These are phyloP conservation scores for Ceratocystis destructans DNA, from an alignment of 2,329 filamentous ascomycete species.

Conservation along the genomic window DNA sequence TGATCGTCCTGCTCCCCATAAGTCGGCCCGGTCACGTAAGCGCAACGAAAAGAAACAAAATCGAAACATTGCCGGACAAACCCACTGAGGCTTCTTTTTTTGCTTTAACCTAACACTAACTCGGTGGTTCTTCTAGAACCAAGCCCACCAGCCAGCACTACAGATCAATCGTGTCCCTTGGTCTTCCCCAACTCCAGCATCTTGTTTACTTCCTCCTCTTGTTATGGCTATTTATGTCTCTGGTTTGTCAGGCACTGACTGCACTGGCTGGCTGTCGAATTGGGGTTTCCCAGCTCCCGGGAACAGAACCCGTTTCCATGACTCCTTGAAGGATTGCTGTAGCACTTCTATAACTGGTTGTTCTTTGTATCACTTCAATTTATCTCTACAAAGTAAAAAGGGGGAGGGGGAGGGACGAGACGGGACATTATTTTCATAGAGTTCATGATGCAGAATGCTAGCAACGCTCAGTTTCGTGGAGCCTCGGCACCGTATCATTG, in stretches of 20 bases:
- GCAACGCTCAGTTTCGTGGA: not conserved
- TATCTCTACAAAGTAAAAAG: not conserved
- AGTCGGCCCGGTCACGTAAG: not conserved
- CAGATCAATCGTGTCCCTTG: not conserved
- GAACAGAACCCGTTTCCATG: not conserved
- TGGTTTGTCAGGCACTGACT: not conserved
- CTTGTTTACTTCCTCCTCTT: not conserved
- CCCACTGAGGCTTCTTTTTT: not conserved
- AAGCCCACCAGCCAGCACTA: not conserved
- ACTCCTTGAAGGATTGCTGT: slow-evolving; percentile 1
- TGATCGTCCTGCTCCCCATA: not conserved
- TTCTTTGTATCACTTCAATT: slow-evolving; percentile 1
- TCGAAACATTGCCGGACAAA: not conserved
- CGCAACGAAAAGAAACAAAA: not conserved
- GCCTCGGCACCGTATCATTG: no score
- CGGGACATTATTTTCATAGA: not conserved
- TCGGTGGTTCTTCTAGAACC: not conserved
- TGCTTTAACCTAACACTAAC: not conserved
- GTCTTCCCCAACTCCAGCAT: not conserved
- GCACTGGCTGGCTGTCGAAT: not conserved
- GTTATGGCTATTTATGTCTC: not conserved
- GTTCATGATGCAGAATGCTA: not conserved
- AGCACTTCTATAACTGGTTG: not conserved
- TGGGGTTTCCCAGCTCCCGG: not conserved
- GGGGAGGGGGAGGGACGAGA: not conserved